phyloP scores from a whole-genome alignment of 2,329 filamentous ascomycete genomes.

The Arthrobotrys conoides region DNA sequence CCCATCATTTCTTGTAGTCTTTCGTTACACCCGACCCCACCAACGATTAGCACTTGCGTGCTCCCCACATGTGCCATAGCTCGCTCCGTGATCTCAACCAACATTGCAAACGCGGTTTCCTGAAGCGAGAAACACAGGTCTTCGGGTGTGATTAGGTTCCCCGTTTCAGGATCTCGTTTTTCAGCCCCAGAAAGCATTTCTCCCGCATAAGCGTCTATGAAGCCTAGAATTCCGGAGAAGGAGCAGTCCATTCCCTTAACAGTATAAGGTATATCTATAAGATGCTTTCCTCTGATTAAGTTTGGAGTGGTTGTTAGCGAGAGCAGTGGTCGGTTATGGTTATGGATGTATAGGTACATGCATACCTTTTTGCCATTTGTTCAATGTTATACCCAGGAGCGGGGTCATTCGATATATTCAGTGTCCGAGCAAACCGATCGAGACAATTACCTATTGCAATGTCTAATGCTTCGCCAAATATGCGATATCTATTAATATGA shows the following conservation, averaged over 20 bases:
- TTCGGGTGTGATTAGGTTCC: conserved; percentile 77
- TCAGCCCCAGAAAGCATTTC: conserved; percentile 72
- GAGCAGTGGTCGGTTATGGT: neutral
- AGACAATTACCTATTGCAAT: conserved; percentile 98
- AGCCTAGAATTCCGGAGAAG: conserved; percentile 90
- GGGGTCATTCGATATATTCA: conserved; percentile 93
- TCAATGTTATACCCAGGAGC: conserved; percentile 99
- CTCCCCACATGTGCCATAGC: conserved; percentile 98
- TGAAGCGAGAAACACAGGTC: conserved; percentile 96
- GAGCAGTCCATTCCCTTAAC: conserved; percentile 99
- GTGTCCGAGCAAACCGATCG: conserved; percentile 91
- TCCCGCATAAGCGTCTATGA: conserved; percentile 83
- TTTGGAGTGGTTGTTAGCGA: neutral
- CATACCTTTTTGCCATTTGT: conserved; percentile 81
- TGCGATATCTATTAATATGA: conserved; percentile 76
- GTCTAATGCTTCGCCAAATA: conserved; percentile 97
- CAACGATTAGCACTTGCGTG: conserved; percentile 91
- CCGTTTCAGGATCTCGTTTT: conserved; percentile 53
- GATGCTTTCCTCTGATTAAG: conserved; percentile 69
- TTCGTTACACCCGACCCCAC: conserved; percentile 95
- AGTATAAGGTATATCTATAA: conserved; percentile 92
- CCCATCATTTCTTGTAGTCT: conserved; percentile 99
- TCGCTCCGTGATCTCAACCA: conserved; percentile 97
- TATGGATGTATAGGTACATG: conserved; percentile 13
- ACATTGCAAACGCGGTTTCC: conserved; percentile 95